These are phyloP conservation scores for Volvox reticuliferus DNA, from an alignment of 139 green algal genomes.

Conservation along the genomic window DNA sequence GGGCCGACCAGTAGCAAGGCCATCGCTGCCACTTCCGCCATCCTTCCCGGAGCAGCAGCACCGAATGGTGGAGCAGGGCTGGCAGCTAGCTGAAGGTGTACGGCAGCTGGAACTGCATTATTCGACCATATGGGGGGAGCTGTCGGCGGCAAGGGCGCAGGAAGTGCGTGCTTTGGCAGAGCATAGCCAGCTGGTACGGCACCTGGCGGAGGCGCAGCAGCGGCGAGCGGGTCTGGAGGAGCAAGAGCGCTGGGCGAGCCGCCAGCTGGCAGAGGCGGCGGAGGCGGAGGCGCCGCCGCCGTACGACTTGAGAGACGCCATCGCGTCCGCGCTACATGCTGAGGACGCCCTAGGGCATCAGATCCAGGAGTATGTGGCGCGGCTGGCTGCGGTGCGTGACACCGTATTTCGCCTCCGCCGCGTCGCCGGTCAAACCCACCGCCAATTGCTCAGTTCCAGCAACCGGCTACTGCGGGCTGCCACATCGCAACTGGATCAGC, in stretches of 20 bases:
- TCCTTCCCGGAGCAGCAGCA: background rate
- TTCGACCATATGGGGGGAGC: background rate
- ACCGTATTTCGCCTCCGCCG: background rate
- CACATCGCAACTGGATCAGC: background rate
- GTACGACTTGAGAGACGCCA: background rate
- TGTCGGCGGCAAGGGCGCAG: background rate
- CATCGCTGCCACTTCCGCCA: too few relatives aligned
- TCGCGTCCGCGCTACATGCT: background rate
- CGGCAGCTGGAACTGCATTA: background rate
- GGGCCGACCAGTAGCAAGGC: too few relatives aligned
- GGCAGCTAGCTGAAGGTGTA: background rate
- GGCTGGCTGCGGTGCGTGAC: background rate
- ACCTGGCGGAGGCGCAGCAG: background rate
- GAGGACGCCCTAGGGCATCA: background rate
- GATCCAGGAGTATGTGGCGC: background rate
- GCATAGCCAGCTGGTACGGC: background rate
- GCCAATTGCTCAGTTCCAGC: background rate
- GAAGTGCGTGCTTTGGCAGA: background rate
- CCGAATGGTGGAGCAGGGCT: background rate
- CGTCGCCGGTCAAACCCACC: background rate
- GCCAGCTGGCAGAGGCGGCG: background rate
- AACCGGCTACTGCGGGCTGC: background rate
- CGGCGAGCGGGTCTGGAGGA: background rate
- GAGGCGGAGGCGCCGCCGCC: background rate
- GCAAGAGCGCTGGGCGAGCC: background rate